A percentile compares a stretch with the other conserved stretches of the same genome.
Evolutionary conservation across 768 basidiomycete genomes (phyloP).

Genomic region (Pleurotus sapidus): DNA sequence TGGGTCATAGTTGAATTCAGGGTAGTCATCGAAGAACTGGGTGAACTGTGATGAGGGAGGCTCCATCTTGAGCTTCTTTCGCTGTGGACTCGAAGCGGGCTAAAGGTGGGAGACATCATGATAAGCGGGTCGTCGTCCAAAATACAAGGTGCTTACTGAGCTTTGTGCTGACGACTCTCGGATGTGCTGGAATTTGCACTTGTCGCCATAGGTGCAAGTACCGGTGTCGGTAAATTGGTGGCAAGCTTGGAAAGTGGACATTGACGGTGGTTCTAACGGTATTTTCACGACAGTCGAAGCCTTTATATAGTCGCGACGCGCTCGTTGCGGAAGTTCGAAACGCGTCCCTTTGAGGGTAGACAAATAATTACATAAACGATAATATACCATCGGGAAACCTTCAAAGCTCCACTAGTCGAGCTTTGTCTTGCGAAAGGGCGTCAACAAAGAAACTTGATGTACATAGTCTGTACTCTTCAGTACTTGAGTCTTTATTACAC

Average conservation of each 20-base stretch:
- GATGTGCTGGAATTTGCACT: background rate
- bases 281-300: too few relatives aligned
- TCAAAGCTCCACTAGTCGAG: too few relatives aligned
- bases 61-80: background rate
- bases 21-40: conserved; percentile 14
- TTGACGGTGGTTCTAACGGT: too few relatives aligned
- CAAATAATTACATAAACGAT: too few relatives aligned
- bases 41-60: background rate
- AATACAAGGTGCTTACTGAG: background rate
- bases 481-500: too few relatives aligned
- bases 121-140: background rate
- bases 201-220: conserved; percentile 1
- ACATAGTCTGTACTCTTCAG: too few relatives aligned
- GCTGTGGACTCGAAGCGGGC: background rate
- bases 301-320: too few relatives aligned
- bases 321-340: too few relatives aligned
- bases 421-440: too few relatives aligned
- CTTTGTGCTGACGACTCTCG: background rate
- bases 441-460: too few relatives aligned
- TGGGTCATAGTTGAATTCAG: conserved; percentile 11
- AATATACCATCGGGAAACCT: too few relatives aligned
- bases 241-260: background rate
- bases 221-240: background rate
- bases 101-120: background rate
- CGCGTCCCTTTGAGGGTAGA: too few relatives aligned